Base-by-base conservation (phyloP, 495 filamentous ascomycete genomes). In the Bacidia rubella region DNA sequence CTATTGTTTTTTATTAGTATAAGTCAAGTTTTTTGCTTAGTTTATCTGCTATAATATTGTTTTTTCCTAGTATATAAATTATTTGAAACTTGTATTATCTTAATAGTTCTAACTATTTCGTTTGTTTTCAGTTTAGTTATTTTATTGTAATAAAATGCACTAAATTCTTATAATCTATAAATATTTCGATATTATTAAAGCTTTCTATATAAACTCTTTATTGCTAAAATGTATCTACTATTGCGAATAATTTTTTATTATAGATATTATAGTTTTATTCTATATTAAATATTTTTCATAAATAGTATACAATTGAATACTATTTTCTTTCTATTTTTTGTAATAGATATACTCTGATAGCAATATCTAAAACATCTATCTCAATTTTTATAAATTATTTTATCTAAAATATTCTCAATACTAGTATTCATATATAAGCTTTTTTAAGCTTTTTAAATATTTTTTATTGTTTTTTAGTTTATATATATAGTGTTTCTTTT, bases 11-110 rank as follows among this genome's bases (percentile, higher is more conserved):
- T n/a, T 54, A 15, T 39, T 22, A 17, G 12, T 54, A 54, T 11
- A 54, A 19, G 22, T 48, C 12, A 47, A 48, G 7, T 54, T 25
- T 25, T 48, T 22, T 40, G 24, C 24, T 59, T 15, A 60, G 24
- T 12, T 23, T 48, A 45, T 65, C 41, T 1, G 40, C 25, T 25
- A 49, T 48, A 17, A 11, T 55, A 46, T 40, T 60, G 24, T 51
- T 29, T 29, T 40, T 58, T 1, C 54, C 53, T 19, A 49, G 51
- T 11, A 46, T 21, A 50, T 67, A 63, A 19, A 54, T 20, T 49
- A 66, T 65, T 11, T 45, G 41, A 24, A 68, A 67, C 38, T 70
- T 60, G 39, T 65, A 68, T 19, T 51, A 2, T 0, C 40, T 56
- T 2, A 71, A 49, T 42, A 57, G 60, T 39, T 62, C 47, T 1